Conservation (phyloP, 352 stramenopile species). For the Nothophytophthora sp. region DNA sequence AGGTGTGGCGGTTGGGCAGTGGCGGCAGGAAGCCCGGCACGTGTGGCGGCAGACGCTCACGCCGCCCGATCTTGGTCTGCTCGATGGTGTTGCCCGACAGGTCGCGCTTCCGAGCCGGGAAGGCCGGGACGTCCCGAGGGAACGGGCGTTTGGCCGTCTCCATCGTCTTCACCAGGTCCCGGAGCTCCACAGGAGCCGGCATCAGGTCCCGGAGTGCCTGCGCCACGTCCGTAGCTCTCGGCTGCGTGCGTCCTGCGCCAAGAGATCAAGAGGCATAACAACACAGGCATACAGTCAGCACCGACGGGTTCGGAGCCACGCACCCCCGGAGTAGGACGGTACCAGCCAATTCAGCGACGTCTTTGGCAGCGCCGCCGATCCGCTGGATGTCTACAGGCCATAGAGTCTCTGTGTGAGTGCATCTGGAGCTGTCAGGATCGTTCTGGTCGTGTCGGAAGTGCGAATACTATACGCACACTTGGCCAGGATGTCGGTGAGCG, state of each 20-base stretch:
- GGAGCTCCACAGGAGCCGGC: conserved; percentile 39
- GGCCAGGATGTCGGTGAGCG: conserved; percentile 51
- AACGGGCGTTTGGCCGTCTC: conserved; percentile 57
- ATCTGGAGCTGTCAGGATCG: conserved; percentile 1
- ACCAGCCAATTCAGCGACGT: conserved; percentile 55
- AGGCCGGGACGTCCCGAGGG: conserved; percentile 50
- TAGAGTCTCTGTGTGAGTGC: no score
- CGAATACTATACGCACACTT: conserved; percentile 36
- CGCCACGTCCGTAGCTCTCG: conserved; percentile 45
- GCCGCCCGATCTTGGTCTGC: conserved; percentile 55
- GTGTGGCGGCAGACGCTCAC: conserved; percentile 47
- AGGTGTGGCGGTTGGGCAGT: conserved; percentile 59
- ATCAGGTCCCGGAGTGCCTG: conserved; percentile 53
- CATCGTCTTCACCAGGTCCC: conserved; percentile 52
- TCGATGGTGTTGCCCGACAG: conserved; percentile 47
- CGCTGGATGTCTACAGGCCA: conserved; percentile 55
- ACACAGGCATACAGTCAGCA: no score
- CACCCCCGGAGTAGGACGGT: no score
- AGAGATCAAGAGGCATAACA: no score
- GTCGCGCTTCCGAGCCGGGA: conserved; percentile 55
- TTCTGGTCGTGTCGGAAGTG: conserved; percentile 11
- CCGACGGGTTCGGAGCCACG: no score
- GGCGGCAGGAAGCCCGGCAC: conserved; percentile 54
- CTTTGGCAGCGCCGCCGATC: conserved; percentile 48
- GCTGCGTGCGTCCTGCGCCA: conserved; percentile 53